These are phyloP conservation scores for Auxenochlorella pyrenoidosa DNA, from an alignment of 139 green algal genomes.

Conservation along the genomic window DNA sequence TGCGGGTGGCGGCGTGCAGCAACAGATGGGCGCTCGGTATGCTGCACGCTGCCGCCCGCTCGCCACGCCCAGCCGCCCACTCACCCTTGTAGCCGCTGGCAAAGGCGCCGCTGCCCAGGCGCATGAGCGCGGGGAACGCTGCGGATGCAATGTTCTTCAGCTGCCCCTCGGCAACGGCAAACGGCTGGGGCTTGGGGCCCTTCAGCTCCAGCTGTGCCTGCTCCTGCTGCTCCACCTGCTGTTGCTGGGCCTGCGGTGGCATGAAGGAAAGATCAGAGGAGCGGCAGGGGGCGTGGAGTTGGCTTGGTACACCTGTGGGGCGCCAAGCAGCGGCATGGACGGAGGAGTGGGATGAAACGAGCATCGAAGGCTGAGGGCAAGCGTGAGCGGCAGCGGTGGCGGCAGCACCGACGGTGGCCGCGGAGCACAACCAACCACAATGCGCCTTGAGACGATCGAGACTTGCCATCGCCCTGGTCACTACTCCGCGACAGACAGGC, in stretches of 20 bases:
- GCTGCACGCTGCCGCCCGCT: no score
- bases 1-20: no score
- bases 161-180: slow-evolving; percentile 3
- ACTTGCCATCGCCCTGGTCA: no score
- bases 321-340: no score
- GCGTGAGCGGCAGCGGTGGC: background rate
- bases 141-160: slow-evolving; percentile 31
- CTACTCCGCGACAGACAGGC: no score
- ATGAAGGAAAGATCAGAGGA: no score
- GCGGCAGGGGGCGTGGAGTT: no score
- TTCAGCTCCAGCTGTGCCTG: slow-evolving; percentile 18
- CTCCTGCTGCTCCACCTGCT: background rate
- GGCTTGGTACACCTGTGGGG: no score
- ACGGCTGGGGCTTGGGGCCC: slow-evolving; percentile 35
- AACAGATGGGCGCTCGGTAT: no score
- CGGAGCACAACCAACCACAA: no score
- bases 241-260: background rate
- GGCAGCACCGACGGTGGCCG: background rate
- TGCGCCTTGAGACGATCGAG: no score
- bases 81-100: slow-evolving; percentile 58
- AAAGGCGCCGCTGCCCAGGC: slow-evolving; percentile 73
- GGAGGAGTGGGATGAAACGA: background rate
- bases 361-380: background rate
- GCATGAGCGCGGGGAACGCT: slow-evolving; percentile 33
- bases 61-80: background rate